Percentiles rank a stretch among this genome's conserved stretches.
Conservation (phyloP, 306 rosid species). For the Crotalaria pallida region DNA sequence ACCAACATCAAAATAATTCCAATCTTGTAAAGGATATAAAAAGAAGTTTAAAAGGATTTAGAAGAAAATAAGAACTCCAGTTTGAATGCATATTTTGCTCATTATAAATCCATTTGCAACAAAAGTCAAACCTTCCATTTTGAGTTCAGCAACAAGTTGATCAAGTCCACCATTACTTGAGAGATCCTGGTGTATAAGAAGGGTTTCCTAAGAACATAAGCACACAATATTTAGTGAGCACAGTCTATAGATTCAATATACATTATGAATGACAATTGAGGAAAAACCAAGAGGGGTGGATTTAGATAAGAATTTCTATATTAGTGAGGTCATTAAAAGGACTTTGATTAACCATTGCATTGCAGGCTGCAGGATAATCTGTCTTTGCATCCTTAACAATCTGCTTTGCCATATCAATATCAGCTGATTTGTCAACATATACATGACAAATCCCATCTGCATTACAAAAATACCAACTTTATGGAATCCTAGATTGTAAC, state of each 20-base stretch:
- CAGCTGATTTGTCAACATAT: conserved; percentile 71
- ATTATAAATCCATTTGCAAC: not conserved
- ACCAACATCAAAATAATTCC: not conserved
- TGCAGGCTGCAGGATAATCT: conserved; percentile 83
- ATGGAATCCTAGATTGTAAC: conserved; percentile 13
- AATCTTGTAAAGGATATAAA: not conserved
- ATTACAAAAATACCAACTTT: conserved; percentile 12
- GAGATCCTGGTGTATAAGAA: conserved; percentile 77
- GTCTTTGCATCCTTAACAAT: conserved; percentile 72
- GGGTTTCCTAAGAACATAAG: conserved; percentile 63
- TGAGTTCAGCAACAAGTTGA: conserved; percentile 55
- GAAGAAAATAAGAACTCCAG: not conserved
- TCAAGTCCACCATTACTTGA: conserved; percentile 39
- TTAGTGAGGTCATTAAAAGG: not conserved
- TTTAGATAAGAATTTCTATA: not conserved
- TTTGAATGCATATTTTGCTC: not conserved
- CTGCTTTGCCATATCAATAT: conserved; percentile 65
- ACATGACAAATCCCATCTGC: conserved; percentile 91
- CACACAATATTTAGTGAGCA: conserved; percentile 14
- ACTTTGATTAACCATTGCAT: conserved; percentile 66
- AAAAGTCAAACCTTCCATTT: conserved; percentile 44
- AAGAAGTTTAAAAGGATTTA: not conserved
- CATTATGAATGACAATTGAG: not conserved
- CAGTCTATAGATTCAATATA: not conserved
- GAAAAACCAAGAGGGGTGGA: not conserved